A percentile compares a stretch with the other conserved stretches of the same genome.
phyloP scores from a whole-genome alignment of 495 filamentous ascomycete species.

The Melanomma pulvis-pyrius region DNA sequence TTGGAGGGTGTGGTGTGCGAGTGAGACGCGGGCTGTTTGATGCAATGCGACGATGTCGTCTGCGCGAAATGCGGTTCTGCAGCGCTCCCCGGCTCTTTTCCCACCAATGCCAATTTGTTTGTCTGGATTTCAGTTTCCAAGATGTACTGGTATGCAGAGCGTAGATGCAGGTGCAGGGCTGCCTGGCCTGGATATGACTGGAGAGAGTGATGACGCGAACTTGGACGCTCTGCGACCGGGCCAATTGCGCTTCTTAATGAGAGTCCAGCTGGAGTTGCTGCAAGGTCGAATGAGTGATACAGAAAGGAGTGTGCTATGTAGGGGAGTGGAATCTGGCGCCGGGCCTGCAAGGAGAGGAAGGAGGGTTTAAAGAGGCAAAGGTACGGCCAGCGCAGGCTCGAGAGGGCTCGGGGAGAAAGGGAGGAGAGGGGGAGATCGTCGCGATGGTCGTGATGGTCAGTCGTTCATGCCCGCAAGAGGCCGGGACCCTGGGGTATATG shows the following conservation, averaged over 20 bases:
- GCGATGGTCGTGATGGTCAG: slow-evolving; percentile 30
- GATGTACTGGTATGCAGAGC: background rate
- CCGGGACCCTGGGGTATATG: background rate
- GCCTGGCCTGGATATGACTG: no score
- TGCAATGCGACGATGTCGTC: background rate
- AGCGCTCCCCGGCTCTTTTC: background rate
- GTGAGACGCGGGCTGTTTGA: slow-evolving; percentile 22
- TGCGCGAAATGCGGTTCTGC: background rate
- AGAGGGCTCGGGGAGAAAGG: slow-evolving; percentile 2
- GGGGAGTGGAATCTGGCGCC: slow-evolving; percentile 13
- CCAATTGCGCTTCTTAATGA: background rate
- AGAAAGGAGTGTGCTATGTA: slow-evolving; percentile 17
- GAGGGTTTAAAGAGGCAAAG: background rate
- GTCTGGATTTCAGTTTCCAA: background rate
- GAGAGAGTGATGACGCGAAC: no score
- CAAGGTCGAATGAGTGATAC: slow-evolving; percentile 21
- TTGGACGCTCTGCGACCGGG: no score
- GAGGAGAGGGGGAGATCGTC: slow-evolving; percentile 1
- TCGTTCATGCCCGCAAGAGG: slow-evolving; percentile 20
- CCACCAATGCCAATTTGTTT: background rate
- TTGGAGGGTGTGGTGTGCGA: slow-evolving; percentile 2
- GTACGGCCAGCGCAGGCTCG: slow-evolving; percentile 26
- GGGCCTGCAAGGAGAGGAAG: slow-evolving; percentile 35
- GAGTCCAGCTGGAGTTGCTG: slow-evolving; percentile 3
- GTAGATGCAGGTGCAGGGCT: background rate